Conservation (phyloP, 1,284 basidiomycete species). For the Trametes sp. region DNA sequence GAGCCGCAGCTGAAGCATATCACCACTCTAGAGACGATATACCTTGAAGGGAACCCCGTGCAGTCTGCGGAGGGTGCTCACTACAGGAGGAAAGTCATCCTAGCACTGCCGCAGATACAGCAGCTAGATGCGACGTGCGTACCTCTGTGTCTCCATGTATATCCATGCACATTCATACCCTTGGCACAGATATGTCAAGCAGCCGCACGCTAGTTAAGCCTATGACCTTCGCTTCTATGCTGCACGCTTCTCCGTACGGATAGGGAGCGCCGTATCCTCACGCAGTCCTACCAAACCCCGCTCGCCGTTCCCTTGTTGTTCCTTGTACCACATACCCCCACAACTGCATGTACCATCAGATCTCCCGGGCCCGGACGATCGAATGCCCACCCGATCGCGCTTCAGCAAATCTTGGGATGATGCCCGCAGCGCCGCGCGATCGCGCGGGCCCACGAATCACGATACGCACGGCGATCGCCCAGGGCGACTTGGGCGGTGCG, state of each 20-base stretch:
- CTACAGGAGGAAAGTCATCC: slow-evolving; percentile 91
- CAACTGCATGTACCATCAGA: slow-evolving; percentile 33
- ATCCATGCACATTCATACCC: neutral
- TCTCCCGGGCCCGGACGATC: slow-evolving; percentile 28
- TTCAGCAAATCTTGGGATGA: slow-evolving; percentile 27
- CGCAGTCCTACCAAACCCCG: neutral
- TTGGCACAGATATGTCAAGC: slow-evolving; percentile 30
- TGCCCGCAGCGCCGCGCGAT: slow-evolving; percentile 22
- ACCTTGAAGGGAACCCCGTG: slow-evolving; percentile 95
- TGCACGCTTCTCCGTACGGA: neutral
- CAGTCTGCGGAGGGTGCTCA: slow-evolving; percentile 80
- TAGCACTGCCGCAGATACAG: slow-evolving; percentile 87
- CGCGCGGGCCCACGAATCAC: slow-evolving; percentile 21
- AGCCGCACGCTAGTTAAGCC: neutral
- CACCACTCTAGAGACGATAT: slow-evolving; percentile 83
- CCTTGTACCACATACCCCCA: slow-evolving; percentile 27
- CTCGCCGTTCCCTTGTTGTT: slow-evolving; percentile 24
- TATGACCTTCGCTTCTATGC: too few species aligned
- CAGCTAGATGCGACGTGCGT: slow-evolving; percentile 97
- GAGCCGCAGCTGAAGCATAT: slow-evolving; percentile 80
- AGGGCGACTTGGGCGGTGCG: neutral
- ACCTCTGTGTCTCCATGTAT: too few species aligned
- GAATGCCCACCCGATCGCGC: slow-evolving; percentile 28
- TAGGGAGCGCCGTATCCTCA: neutral
- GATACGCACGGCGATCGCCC: slow-evolving; percentile 28